A percentile compares a stretch with the other conserved stretches of the same genome.
phyloP scores from a whole-genome alignment of 2,329 filamentous ascomycete species.

The Cercospora berteroae region DNA sequence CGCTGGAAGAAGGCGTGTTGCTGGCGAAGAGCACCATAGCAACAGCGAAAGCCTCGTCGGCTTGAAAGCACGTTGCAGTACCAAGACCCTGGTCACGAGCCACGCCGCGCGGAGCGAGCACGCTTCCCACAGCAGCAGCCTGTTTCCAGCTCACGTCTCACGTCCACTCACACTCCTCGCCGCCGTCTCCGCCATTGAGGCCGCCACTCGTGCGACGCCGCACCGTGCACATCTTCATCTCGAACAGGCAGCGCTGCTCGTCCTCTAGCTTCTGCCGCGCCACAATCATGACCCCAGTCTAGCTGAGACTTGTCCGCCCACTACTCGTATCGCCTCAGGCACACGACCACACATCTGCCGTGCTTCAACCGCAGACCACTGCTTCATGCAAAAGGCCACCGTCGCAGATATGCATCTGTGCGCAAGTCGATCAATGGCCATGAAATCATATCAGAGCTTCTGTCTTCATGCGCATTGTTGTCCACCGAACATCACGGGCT shows the following conservation, averaged over 20 bases:
- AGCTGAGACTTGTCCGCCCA: conserved; percentile 2
- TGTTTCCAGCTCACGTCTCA: neutral
- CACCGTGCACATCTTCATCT: neutral
- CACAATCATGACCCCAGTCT: neutral
- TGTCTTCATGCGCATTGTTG: neutral
- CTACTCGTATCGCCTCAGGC: neutral
- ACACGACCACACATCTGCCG: neutral
- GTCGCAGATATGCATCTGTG: neutral
- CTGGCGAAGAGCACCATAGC: neutral
- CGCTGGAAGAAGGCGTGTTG: neutral
- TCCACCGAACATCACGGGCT: neutral
- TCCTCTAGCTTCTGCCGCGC: neutral
- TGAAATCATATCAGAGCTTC: neutral
- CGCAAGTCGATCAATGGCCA: neutral
- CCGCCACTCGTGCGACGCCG: neutral
- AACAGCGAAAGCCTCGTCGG: neutral
- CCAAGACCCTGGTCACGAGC: neutral
- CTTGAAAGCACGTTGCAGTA: neutral
- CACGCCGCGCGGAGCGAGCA: neutral
- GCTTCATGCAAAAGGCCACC: neutral
- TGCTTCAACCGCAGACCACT: conserved; percentile 1
- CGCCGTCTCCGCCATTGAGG: neutral
- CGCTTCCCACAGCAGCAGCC: neutral
- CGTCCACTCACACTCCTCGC: neutral
- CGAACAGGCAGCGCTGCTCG: neutral